These are phyloP conservation scores for Phaffia australis DNA, from an alignment of 768 basidiomycete genomes.

Conservation along the genomic window DNA sequence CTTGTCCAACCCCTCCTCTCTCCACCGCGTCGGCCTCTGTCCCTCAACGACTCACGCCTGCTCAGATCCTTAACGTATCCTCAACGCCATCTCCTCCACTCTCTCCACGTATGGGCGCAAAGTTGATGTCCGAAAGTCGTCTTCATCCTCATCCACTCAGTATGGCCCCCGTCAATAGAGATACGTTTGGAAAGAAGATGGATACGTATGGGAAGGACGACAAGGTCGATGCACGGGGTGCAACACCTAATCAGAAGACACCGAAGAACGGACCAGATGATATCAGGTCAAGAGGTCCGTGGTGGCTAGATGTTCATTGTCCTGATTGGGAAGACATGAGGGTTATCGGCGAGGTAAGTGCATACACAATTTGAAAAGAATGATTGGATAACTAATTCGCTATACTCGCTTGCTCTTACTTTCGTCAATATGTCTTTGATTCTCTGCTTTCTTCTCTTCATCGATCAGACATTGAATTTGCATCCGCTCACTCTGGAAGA, in stretches of 20 bases:
- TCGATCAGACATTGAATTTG: constrained; percentile 59
- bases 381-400: not conserved
- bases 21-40: not conserved
- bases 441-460: not conserved
- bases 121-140: constrained; percentile 27
- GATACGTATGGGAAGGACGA: too few relatives aligned
- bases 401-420: not conserved
- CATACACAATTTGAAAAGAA: constrained; percentile 25
- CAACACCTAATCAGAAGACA: constrained; percentile 2
- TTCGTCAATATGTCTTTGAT: not conserved
- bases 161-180: constrained; percentile 5
- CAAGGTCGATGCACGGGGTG: not conserved
- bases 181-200: not conserved
- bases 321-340: constrained; percentile 82
- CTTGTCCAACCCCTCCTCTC: not conserved
- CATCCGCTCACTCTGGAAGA: constrained; percentile 91
- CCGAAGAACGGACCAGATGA: constrained; percentile 24
- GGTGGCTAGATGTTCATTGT: constrained; percentile 84
- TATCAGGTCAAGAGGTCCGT: constrained; percentile 42
- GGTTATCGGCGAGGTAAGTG: constrained; percentile 63
- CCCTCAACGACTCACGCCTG: too few relatives aligned
- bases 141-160: constrained; percentile 9
- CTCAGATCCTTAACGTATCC: not conserved
- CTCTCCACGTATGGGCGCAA: constrained; percentile 22
- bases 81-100: constrained; percentile 5